Evolutionary conservation across 2,329 filamentous ascomycete genomes (phyloP).

Genomic region (Fusarium hainanense): DNA sequence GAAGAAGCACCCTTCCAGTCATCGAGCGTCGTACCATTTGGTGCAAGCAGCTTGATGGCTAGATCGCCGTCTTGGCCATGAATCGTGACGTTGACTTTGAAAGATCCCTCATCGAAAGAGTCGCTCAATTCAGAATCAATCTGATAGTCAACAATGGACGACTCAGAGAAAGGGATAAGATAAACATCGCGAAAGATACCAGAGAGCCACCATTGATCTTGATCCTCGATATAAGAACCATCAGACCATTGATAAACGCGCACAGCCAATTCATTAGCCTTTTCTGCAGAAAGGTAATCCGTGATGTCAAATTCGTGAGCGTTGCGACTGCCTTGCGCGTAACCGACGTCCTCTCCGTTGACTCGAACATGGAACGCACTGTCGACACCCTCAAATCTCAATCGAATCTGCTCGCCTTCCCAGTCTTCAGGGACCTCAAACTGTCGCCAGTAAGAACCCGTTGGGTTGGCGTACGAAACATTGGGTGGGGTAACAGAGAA

Average conservation of each 20-base stretch:
- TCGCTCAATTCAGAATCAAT: constrained; percentile 68
- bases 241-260: constrained; percentile 79
- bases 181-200: constrained; percentile 76
- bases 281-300: constrained; percentile 55
- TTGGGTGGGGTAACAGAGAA: constrained; percentile 75
- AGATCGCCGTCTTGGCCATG: constrained; percentile 58
- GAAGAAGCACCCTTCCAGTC: constrained; percentile 39
- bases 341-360: constrained; percentile 75
- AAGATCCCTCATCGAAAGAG: constrained; percentile 64
- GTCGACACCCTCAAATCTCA: constrained; percentile 81
- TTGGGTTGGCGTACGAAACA: constrained; percentile 72
- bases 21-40: constrained; percentile 46
- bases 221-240: constrained; percentile 78
- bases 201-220: constrained; percentile 74
- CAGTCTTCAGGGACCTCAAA: constrained; percentile 64
- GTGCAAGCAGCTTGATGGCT: constrained; percentile 52
- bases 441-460: constrained; percentile 69
- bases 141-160: constrained; percentile 53
- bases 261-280: constrained; percentile 69
- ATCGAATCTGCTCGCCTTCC: constrained; percentile 66
- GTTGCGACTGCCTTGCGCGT: constrained; percentile 78
- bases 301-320: constrained; percentile 80
- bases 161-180: constrained; percentile 69
- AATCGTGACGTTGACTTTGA: constrained; percentile 59
- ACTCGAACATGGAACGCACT: constrained; percentile 77